Conservation (phyloP, 192 early-diverging fungal species). For the Rhizophagus clarus region DNA sequence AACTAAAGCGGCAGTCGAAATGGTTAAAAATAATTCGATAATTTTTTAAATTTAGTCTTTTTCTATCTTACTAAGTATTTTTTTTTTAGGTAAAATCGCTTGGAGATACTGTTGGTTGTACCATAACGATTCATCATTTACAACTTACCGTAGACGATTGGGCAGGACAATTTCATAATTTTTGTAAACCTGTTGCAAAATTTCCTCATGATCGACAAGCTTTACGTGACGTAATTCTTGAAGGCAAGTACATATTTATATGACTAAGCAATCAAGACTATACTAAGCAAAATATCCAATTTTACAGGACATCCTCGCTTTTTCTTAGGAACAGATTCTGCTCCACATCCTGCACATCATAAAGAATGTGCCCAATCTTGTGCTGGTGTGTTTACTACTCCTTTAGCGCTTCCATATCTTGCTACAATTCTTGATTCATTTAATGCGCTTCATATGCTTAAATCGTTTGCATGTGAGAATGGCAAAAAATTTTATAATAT, state of each 20-base stretch:
- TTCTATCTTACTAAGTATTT: background rate
- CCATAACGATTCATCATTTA: constrained; percentile 95
- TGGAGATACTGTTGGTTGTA: constrained; percentile 90
- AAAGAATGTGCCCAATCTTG: constrained; percentile 84
- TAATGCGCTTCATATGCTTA: constrained; percentile 79
- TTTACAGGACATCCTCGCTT: constrained; percentile 83
- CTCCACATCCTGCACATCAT: constrained; percentile 84
- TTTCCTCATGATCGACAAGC: constrained; percentile 90
- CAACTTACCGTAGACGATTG: constrained; percentile 93
- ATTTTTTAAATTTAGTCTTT: background rate
- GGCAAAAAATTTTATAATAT: constrained; percentile 88
- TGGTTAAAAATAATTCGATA: constrained; percentile 45
- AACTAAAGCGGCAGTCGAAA: constrained; percentile 88
- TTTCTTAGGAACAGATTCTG: constrained; percentile 97
- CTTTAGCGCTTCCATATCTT: constrained; percentile 81
- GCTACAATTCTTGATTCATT: constrained; percentile 87
- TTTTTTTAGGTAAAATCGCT: constrained; percentile 74
- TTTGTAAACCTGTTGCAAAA: constrained; percentile 99
- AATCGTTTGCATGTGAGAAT: constrained; percentile 81
- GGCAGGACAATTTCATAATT: constrained; percentile 95
- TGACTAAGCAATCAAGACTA: too few relatives aligned
- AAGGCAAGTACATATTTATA: constrained; percentile 50
- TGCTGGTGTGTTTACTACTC: constrained; percentile 94
- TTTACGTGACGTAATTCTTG: constrained; percentile 75
- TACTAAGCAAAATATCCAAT: background rate